These are phyloP conservation scores for Amanita brunnescens DNA, from an alignment of 768 basidiomycete species.

Conservation along the genomic window DNA sequence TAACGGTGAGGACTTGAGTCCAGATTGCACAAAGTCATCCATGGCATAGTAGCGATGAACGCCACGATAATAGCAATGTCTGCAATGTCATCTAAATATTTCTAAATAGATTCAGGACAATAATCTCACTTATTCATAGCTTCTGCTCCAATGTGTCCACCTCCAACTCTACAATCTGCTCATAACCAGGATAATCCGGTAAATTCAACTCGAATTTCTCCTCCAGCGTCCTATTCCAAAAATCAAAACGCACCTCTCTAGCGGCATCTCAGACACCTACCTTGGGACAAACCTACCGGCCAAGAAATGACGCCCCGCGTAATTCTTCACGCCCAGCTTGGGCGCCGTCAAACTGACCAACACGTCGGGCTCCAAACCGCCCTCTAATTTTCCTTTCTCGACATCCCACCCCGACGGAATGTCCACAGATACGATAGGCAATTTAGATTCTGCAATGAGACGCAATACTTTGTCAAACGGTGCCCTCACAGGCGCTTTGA, in stretches of 20 bases:
- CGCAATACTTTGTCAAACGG: constrained; percentile 79
- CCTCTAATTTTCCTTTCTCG: constrained; percentile 57
- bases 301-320: constrained; percentile 81
- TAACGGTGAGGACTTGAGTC: too few species aligned
- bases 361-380: constrained; percentile 65
- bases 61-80: too few species aligned
- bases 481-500: constrained; percentile 79
- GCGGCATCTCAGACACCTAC: constrained; percentile 33
- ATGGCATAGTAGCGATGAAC: too few species aligned
- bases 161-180: constrained; percentile 80
- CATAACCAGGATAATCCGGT: constrained; percentile 68
- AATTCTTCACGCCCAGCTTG: constrained; percentile 75
- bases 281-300: constrained; percentile 90
- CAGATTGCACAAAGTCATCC: too few species aligned
- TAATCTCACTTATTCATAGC: neutral
- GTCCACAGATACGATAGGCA: constrained; percentile 91
- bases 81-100: neutral
- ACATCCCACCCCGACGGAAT: constrained; percentile 98
- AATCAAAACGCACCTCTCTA: neutral
- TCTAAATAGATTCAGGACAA: neutral
- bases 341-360: constrained; percentile 91
- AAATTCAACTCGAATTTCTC: constrained; percentile 73
- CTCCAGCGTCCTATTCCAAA: constrained; percentile 48
- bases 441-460: constrained; percentile 47
- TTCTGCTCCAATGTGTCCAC: neutral